phyloP scores from a whole-genome alignment of 177 flowering plant genomes.

The Telopea speciosissima region DNA sequence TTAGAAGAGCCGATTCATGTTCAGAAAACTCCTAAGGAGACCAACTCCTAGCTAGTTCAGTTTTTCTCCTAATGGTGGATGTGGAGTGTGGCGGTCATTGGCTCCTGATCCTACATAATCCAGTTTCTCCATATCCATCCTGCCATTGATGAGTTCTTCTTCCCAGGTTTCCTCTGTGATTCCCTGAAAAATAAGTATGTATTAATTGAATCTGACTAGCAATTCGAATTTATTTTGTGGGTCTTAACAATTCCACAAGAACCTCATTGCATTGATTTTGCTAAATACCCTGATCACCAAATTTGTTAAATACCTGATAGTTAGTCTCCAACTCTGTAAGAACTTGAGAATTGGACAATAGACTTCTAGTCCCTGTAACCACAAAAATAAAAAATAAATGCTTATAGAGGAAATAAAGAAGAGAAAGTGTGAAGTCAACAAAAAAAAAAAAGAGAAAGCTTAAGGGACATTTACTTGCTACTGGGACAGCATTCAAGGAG shows the following conservation, averaged over 20 bases:
- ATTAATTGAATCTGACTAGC: neutral
- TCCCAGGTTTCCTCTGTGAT: constrained; percentile 19
- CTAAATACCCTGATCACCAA: neutral
- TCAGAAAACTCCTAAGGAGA: neutral
- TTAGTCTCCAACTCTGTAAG: constrained; percentile 11
- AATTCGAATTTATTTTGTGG: too few species aligned
- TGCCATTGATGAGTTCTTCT: constrained; percentile 15
- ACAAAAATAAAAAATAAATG: neutral
- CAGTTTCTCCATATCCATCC: constrained; percentile 43
- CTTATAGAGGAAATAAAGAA: neutral
- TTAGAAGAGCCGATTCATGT: neutral
- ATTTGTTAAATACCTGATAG: constrained; percentile 21
- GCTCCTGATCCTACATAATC: constrained; percentile 77
- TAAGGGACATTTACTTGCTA: constrained; percentile 36
- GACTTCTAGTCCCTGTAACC: constrained; percentile 32
- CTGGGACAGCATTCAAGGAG: constrained; percentile 41
- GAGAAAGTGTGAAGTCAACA: neutral
- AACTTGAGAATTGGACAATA: constrained; percentile 23
- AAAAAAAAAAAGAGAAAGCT: neutral
- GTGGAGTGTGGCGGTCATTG: constrained; percentile 70
- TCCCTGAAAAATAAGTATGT: constrained; percentile 10
- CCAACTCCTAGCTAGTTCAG: constrained; percentile 19
- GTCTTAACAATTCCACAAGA: too few species aligned
- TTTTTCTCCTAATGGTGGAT: constrained; percentile 28
- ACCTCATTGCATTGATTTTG: neutral